These are phyloP conservation scores for Vigna radiata DNA, from an alignment of 306 rosid species.

Conservation along the genomic window DNA sequence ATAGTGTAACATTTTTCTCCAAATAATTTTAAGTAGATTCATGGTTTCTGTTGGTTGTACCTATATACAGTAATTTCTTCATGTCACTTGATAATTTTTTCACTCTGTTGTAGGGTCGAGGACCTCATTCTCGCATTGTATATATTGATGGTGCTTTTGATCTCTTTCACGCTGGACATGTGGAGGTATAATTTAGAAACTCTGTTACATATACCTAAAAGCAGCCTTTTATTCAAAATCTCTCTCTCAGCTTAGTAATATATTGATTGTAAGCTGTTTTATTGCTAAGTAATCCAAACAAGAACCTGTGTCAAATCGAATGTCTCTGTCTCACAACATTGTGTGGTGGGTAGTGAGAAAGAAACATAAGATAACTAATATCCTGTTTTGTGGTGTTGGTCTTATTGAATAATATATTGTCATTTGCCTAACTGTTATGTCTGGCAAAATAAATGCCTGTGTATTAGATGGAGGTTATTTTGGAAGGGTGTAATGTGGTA, in stretches of 20 bases:
- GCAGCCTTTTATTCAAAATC: neutral
- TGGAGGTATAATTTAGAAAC: constrained; percentile 67
- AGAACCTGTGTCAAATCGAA: constrained; percentile 30
- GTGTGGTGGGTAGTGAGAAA: neutral
- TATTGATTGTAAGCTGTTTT: constrained; percentile 17
- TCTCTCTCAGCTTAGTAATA: constrained; percentile 1
- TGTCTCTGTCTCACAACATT: constrained; percentile 10
- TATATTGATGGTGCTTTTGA: constrained; percentile 99
- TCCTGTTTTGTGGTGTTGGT: neutral
- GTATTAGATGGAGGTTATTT: neutral
- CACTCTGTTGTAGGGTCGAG: constrained; percentile 73
- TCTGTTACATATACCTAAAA: neutral
- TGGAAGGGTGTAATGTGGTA: neutral
- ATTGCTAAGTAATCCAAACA: constrained; percentile 22
- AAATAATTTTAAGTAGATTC: constrained; percentile 12
- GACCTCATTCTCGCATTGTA: constrained; percentile 92
- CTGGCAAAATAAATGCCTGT: neutral
- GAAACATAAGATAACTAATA: constrained; percentile 2
- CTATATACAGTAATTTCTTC: constrained; percentile 15
- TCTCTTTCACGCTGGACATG: constrained; percentile 98
- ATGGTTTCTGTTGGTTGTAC: constrained; percentile 11
- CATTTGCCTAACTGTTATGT: neutral
- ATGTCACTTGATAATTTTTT: constrained; percentile 24
- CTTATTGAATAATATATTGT: neutral
- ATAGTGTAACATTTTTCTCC: neutral